phyloP scores from a whole-genome alignment of 306 rosid species.

The Notholithocarpus densiflorus region DNA sequence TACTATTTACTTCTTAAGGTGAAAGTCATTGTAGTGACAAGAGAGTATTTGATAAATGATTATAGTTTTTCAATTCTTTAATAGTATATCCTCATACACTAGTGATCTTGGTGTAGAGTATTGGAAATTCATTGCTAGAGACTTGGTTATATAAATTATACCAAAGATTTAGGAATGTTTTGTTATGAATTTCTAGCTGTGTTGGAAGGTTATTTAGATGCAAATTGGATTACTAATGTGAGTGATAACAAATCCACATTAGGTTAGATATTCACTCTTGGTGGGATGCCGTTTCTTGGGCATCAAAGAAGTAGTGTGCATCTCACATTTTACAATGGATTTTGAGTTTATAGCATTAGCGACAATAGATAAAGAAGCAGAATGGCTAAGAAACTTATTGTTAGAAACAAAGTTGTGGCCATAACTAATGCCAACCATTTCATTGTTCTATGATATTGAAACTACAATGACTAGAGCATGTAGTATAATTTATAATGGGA shows the following conservation, averaged over 20 bases:
- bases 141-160: not conserved
- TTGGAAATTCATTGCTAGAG: not conserved
- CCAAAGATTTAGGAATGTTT: not conserved
- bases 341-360: not conserved
- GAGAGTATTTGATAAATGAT: too few relatives aligned
- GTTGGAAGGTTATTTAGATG: not conserved
- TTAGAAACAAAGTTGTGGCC: not conserved
- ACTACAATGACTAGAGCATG: not conserved
- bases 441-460: not conserved
- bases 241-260: not conserved
- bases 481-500: not conserved
- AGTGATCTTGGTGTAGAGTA: not conserved
- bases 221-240: not conserved
- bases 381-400: not conserved
- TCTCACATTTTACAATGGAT: conserved; percentile 3
- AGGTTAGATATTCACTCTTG: not conserved
- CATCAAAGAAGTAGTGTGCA: not conserved
- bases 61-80: too few relatives aligned
- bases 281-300: not conserved
- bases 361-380: not conserved
- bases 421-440: not conserved
- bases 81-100: not conserved
- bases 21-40: too few relatives aligned
- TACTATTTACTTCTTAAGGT: too few relatives aligned
- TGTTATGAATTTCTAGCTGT: not conserved